Evolutionary conservation across 208 protist species (phyloP), one percentile per base, ranked within the genome.

Genomic region (Leishmania amazonensis): DNA sequence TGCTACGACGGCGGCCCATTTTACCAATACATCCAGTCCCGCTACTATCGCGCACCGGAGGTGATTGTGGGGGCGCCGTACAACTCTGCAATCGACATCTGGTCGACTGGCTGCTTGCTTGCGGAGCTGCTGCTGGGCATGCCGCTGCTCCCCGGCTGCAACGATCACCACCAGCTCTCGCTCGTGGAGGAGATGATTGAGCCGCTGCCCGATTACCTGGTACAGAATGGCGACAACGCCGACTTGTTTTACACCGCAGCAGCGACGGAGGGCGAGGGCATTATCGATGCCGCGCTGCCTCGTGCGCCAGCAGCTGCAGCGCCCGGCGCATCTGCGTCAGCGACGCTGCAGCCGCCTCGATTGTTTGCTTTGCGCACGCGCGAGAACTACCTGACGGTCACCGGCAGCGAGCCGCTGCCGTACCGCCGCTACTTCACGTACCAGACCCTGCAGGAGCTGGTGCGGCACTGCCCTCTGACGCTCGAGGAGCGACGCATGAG

Each of bases 41-140:
- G 99, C 54, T 99, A 99, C 88, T 99, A 99, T 85, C 89, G 99
- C 47, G 96, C 98, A 35, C 98, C 98, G 19, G 98, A 99, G 82
- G 97, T 99, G 47, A 98, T 99, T 54, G 75, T 99, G 0, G 96
- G 95, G 49, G 87, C 96, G 0, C 74, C 87, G 40, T 99, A 99
- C 88, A 88, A 89, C 47, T 89, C 82, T 28, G 87, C 88, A 24
- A 99, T 99, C 78, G 99, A 99, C 88, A 95, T 99, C 82, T 99
- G 99, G 99, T 98, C 93, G 42, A 92, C 99, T n/a, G 99, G 98
- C 7, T 99, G 98, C 83, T 93, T 99, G 60, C 89, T 99, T 35
- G 98, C 96, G 62, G 98, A 99, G 88, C 87, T 99, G 42, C 93
- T 97, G 71, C 94, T 97, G 24, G 99, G 98, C 35, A 89, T 98